Base-by-base conservation (phyloP, 169 alveolate species). In the Plasmodium chabaudi region DNA sequence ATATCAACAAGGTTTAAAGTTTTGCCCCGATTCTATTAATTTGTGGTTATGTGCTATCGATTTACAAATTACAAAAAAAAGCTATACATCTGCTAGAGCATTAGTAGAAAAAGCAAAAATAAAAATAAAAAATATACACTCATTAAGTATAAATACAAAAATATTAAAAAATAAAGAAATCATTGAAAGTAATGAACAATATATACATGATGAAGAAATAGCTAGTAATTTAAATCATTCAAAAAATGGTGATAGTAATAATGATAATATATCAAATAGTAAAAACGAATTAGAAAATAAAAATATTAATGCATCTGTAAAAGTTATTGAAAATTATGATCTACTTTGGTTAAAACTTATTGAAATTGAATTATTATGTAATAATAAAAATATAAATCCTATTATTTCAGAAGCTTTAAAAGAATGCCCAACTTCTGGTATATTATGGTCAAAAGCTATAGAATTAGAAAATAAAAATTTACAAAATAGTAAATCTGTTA, bases 391-490 rank as follows among this genome's bases (percentile, higher is more conserved):
- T 57, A 97, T 99, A 12, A 94, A 95, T 72, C 96, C 96, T 88
- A 87, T 97, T 63, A 94, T 97, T 42, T 94, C 99, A 9, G 95
- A 96, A 77, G 99, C 99, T 1, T 84, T 98, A 15, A 97, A 98
- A 91, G 99, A 97, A 93, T 97, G 98, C 92, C 99, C 99, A 7
- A 92, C 94, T 55, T 95, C 99, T 9, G 99, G 99, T n/a, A 93
- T 94, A 44, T 89, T 98, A 21, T 96, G 99, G 99, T 97, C 99
- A 12, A 95, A 95, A 72, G 97, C 98, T 1, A 96, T 98, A 53
- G 97, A 95, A 74, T 86, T 97, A 72, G 99, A 97, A 73, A 68
- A 63, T 39, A 59, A 77, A 42, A 53, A 60, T 25, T 61, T 92
- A 17, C 93, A 94, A 93, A 97, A 97, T 59, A 93, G 98, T 15